These are phyloP conservation scores for Psilocybe cubensis DNA, from an alignment of 768 basidiomycete genomes.

Conservation along the genomic window DNA sequence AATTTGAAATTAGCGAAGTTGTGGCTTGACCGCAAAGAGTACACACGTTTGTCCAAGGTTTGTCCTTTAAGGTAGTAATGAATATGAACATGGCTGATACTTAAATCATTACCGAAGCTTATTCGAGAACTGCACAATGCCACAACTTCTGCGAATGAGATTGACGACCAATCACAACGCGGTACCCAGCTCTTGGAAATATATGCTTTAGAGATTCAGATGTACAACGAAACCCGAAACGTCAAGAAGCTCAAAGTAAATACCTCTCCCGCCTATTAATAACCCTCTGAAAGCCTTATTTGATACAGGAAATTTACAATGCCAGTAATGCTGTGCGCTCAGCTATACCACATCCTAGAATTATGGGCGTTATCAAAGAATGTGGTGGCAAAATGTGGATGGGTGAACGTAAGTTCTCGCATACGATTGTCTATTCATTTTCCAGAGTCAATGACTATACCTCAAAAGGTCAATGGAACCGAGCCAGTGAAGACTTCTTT, in stretches of 20 bases:
- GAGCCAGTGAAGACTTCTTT: constrained; percentile 97
- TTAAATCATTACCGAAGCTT: constrained; percentile 47
- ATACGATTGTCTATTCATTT: no score
- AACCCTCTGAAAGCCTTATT: not conserved
- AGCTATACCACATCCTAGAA: constrained; percentile 96
- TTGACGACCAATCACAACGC: constrained; percentile 86
- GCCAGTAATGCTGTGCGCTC: constrained; percentile 91
- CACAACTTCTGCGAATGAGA: constrained; percentile 62
- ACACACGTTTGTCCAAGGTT: constrained; percentile 80
- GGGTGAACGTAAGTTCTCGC: constrained; percentile 88
- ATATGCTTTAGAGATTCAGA: constrained; percentile 98
- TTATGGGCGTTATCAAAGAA: constrained; percentile 99
- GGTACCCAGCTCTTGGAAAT: constrained; percentile 96
- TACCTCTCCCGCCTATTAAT: not conserved
- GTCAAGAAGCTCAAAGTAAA: constrained; percentile 92
- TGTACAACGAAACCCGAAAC: constrained; percentile 97
- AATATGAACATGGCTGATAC: constrained; percentile 1
- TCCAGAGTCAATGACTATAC: no score
- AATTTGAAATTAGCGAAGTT: constrained; percentile 97
- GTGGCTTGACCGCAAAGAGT: constrained; percentile 96
- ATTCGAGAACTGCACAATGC: constrained; percentile 76
- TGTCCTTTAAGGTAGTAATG: constrained; percentile 11
- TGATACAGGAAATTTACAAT: constrained; percentile 89
- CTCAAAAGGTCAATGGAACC: constrained; percentile 96
- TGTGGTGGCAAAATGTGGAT: constrained; percentile 99